Conservation (phyloP, 495 filamentous ascomycete species). For the Hypoxylon rickii region DNA sequence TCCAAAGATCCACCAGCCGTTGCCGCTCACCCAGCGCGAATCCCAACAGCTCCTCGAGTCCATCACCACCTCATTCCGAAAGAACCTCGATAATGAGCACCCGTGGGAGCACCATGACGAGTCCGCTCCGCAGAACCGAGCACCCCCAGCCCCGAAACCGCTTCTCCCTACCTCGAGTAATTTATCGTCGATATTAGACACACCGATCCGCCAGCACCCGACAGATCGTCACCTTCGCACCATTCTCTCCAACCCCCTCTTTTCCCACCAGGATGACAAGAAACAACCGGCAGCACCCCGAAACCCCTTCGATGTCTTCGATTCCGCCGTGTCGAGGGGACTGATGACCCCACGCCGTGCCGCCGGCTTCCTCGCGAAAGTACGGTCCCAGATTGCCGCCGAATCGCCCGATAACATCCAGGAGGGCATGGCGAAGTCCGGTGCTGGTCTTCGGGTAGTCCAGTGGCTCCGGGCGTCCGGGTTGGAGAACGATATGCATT, state of each 20-base stretch:
- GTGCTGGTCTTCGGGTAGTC: slow-evolving; percentile 49
- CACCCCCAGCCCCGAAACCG: slow-evolving; percentile 27
- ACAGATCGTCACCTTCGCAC: slow-evolving; percentile 63
- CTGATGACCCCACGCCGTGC: slow-evolving; percentile 50
- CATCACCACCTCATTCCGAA: slow-evolving; percentile 77
- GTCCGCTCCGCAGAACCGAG: slow-evolving; percentile 18
- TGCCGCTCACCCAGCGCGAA: slow-evolving; percentile 66
- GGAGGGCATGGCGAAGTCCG: slow-evolving; percentile 42
- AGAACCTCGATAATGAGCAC: slow-evolving; percentile 71
- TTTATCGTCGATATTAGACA: background rate
- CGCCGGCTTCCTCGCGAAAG: slow-evolving; percentile 45
- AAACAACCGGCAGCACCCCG: background rate
- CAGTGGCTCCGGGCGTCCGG: slow-evolving; percentile 59
- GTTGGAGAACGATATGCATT: slow-evolving; percentile 41
- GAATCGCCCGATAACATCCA: slow-evolving; percentile 31
- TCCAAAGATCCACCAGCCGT: slow-evolving; percentile 69
- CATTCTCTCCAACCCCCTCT: slow-evolving; percentile 74
- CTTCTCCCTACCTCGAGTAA: slow-evolving; percentile 9
- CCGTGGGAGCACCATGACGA: slow-evolving; percentile 42
- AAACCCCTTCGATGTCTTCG: slow-evolving; percentile 44
- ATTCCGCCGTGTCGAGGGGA: slow-evolving; percentile 46
- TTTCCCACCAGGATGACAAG: slow-evolving; percentile 36
- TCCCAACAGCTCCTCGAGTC: slow-evolving; percentile 68
- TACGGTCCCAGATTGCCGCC: slow-evolving; percentile 36
- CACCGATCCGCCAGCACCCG: slow-evolving; percentile 23